Conservation (phyloP, 768 basidiomycete genomes). For the Podaxis sp. region DNA sequence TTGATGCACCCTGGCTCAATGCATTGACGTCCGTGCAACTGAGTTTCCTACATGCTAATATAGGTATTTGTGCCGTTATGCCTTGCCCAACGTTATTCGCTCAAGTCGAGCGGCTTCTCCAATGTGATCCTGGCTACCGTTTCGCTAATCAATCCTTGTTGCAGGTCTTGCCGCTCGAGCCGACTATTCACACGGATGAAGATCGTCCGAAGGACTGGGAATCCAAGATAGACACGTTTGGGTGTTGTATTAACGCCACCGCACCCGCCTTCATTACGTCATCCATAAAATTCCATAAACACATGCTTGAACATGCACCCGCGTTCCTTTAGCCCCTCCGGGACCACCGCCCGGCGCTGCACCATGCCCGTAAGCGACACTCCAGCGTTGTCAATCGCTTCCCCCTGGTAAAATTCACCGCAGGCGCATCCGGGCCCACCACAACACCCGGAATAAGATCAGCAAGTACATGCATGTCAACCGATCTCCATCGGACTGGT, state of each 20-base stretch:
- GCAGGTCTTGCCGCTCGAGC: background rate
- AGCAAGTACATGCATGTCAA: constrained; percentile 58
- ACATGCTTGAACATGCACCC: constrained; percentile 67
- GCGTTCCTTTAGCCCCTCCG: constrained; percentile 51
- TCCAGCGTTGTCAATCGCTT: constrained; percentile 76
- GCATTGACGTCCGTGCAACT: too few species aligned
- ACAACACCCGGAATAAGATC: constrained; percentile 39
- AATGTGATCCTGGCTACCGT: background rate
- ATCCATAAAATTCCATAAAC: constrained; percentile 47
- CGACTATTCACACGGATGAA: background rate
- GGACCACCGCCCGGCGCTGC: constrained; percentile 51
- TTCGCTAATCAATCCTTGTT: background rate
- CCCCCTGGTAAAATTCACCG: constrained; percentile 47
- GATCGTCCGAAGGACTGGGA: background rate
- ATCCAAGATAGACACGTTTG: background rate
- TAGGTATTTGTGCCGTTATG: background rate
- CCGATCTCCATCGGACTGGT: constrained; percentile 54
- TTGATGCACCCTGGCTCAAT: too few species aligned
- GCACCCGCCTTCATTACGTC: constrained; percentile 71
- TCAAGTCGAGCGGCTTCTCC: constrained; percentile 5
- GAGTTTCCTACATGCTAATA: background rate
- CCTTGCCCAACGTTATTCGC: background rate
- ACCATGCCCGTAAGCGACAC: constrained; percentile 70
- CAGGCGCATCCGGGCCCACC: constrained; percentile 6
- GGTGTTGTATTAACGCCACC: constrained; percentile 34